These are phyloP conservation scores for Ganoderma leucocontextum DNA, from an alignment of 1,284 basidiomycete species.

Conservation along the genomic window DNA sequence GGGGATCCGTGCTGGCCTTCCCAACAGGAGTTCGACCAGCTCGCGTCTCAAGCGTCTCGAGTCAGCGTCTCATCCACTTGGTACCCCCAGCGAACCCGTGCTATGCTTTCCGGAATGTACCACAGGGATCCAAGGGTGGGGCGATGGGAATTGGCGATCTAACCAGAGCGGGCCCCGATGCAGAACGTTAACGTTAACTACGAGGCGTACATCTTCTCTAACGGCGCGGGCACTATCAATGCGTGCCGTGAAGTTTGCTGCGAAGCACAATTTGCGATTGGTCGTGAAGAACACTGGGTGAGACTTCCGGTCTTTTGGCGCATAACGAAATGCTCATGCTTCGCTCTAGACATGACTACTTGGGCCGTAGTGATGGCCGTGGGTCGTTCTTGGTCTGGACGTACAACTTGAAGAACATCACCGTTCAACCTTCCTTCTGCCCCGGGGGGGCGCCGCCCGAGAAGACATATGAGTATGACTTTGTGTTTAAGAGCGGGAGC, in stretches of 20 bases:
- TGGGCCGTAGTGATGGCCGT: constrained; percentile 35
- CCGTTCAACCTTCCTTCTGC: constrained; percentile 40
- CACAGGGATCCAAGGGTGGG: constrained; percentile 39
- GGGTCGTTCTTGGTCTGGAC: constrained; percentile 39
- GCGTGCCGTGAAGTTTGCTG: constrained; percentile 52
- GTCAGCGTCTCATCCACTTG: constrained; percentile 48
- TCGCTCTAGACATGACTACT: constrained; percentile 34
- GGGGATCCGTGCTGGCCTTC: constrained; percentile 53
- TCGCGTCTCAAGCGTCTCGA: constrained; percentile 47
- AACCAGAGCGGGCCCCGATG: constrained; percentile 50
- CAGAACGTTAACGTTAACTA: constrained; percentile 50
- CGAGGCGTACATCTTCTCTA: constrained; percentile 49
- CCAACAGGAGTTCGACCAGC: constrained; percentile 41
- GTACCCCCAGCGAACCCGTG: constrained; percentile 48
- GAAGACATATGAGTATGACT: constrained; percentile 19
- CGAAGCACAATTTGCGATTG: constrained; percentile 48
- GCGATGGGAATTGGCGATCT: constrained; percentile 50
- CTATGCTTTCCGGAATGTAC: constrained; percentile 47
- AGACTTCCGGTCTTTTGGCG: constrained; percentile 17
- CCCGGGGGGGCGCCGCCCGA: constrained; percentile 24
- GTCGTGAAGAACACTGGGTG: constrained; percentile 60
- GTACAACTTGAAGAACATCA: constrained; percentile 38
- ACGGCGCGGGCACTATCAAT: too few species aligned
- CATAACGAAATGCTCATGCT: neutral
- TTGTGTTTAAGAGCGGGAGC: constrained; percentile 14